phyloP scores from a whole-genome alignment of 1,284 basidiomycete species.

The Trichosporon faecale region DNA sequence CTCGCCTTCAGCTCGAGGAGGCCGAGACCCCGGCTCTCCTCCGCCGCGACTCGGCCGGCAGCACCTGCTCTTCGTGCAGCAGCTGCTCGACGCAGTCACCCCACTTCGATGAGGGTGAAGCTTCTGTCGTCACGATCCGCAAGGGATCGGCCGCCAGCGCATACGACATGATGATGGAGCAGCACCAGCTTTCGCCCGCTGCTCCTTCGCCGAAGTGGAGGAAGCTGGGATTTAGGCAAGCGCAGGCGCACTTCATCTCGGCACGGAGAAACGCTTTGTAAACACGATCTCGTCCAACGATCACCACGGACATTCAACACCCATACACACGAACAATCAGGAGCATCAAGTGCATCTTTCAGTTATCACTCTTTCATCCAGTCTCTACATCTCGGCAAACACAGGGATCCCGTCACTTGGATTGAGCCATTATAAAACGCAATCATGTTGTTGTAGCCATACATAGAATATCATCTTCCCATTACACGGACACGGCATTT shows the following conservation, averaged over 20 bases:
- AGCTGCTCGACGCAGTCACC: slow-evolving; percentile 3
- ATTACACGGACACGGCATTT: slow-evolving; percentile 6
- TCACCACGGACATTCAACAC: neutral
- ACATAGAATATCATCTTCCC: slow-evolving; percentile 8
- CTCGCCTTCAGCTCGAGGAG: slow-evolving; percentile 24
- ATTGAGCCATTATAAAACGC: neutral
- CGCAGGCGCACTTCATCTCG: slow-evolving; percentile 14
- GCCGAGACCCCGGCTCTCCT: slow-evolving; percentile 16
- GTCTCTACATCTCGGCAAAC: neutral
- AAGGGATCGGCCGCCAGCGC: neutral
- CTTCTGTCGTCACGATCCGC: slow-evolving; percentile 5
- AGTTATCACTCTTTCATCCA: neutral
- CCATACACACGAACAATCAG: slow-evolving; percentile 11
- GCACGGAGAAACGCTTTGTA: neutral
- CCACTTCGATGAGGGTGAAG: neutral
- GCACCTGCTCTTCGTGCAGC: slow-evolving; percentile 21
- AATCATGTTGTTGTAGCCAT: slow-evolving; percentile 12
- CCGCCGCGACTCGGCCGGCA: slow-evolving; percentile 20
- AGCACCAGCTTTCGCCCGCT: neutral
- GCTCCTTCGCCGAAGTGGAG: slow-evolving; percentile 19
- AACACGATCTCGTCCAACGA: neutral
- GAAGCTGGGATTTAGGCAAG: slow-evolving; percentile 22
- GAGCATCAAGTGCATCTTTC: neutral
- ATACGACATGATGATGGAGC: slow-evolving; percentile 7
- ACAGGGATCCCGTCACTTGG: neutral